These are phyloP conservation scores for Daldinia sp. DNA, from an alignment of 2,329 filamentous ascomycete genomes.

Conservation along the genomic window DNA sequence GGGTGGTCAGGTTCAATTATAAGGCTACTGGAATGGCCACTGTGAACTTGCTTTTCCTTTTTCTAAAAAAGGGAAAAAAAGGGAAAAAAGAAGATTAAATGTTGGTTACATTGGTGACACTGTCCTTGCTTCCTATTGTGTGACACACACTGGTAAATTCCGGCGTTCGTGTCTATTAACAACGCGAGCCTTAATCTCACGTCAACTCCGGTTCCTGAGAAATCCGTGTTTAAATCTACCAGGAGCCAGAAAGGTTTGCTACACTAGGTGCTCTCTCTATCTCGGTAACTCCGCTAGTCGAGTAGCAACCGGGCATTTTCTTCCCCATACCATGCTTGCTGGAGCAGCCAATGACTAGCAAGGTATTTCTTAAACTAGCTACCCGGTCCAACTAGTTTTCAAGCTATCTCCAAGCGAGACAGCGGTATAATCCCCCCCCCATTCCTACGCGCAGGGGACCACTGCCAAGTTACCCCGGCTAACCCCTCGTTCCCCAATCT, in stretches of 20 bases:
- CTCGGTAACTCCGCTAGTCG: background rate
- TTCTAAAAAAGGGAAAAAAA: too few species aligned
- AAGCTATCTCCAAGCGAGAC: constrained; percentile 1
- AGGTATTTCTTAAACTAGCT: background rate
- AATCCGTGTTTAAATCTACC: background rate
- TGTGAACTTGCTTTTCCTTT: too few species aligned
- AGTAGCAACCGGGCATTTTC: background rate
- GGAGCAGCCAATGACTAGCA: background rate
- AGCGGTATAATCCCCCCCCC: background rate
- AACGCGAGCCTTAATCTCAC: background rate
- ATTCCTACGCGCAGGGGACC: background rate
- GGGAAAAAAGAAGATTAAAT: too few species aligned
- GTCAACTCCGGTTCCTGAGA: background rate
- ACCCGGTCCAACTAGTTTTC: background rate
- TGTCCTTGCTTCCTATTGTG: background rate
- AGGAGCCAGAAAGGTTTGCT: background rate
- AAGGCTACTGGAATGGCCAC: too few species aligned
- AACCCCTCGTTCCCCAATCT: constrained; percentile 24
- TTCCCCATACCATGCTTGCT: background rate
- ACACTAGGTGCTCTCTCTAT: background rate
- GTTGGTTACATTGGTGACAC: background rate
- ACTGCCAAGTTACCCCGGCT: constrained; percentile 11
- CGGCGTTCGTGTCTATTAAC: background rate
- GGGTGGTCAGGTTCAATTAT: too few species aligned
- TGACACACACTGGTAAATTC: background rate